These are phyloP conservation scores for Penstemon newberryi DNA, from an alignment of 257 asterid species.

Conservation along the genomic window DNA sequence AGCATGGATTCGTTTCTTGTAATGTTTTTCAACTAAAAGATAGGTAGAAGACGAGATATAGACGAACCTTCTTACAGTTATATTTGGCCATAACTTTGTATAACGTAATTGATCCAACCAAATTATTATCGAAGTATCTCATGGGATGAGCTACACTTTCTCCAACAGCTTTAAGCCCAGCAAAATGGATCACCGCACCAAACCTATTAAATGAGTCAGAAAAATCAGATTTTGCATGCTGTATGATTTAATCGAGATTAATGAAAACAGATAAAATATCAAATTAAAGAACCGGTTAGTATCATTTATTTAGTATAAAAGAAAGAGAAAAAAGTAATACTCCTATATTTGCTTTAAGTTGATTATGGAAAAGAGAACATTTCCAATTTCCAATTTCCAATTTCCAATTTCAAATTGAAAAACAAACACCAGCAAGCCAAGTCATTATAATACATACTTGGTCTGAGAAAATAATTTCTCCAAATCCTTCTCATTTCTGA, in stretches of 20 bases:
- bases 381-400: too few species aligned
- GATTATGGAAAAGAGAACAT: not conserved
- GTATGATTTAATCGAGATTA: not conserved
- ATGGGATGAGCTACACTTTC: conserved; percentile 89
- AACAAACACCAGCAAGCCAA: not conserved
- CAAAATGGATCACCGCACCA: conserved; percentile 93
- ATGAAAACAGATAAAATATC: not conserved
- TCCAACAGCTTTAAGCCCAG: conserved; percentile 96
- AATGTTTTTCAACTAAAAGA: not conserved
- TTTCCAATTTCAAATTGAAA: not conserved
- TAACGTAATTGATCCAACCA: conserved; percentile 76
- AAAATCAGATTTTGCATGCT: not conserved
- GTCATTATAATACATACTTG: conserved; percentile 44
- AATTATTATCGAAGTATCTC: conserved; percentile 84
- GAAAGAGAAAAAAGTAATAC: not conserved
- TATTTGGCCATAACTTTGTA: conserved; percentile 78
- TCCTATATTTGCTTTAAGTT: not conserved
- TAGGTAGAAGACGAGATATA: not conserved
- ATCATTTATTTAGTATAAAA: too few species aligned
- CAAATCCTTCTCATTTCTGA: conserved; percentile 81
- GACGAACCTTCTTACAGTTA: conserved; percentile 84
- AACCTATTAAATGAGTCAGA: conserved; percentile 41
- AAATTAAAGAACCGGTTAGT: conserved; percentile 6
- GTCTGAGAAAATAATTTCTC: conserved; percentile 67
- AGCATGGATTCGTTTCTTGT: not conserved